Evolutionary conservation across 768 basidiomycete genomes (phyloP).

Genomic region (Imleria badia): DNA sequence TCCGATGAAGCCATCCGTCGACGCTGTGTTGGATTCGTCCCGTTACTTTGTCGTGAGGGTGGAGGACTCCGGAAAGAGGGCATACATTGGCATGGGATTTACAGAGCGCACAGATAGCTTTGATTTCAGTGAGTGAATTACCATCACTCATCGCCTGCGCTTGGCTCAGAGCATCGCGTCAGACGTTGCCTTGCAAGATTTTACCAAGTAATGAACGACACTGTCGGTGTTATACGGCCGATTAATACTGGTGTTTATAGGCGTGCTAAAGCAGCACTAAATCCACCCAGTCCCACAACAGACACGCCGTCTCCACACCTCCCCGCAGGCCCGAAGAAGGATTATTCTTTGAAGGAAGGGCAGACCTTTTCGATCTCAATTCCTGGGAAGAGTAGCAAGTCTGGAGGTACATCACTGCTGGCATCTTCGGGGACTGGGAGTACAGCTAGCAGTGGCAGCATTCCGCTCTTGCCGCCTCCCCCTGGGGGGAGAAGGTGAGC

Average conservation of each 20-base stretch:
- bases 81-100: slow-evolving; percentile 94
- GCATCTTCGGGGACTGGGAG: slow-evolving; percentile 32
- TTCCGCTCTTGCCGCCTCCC: slow-evolving; percentile 84
- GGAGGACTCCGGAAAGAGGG: slow-evolving; percentile 83
- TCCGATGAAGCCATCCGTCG: slow-evolving; percentile 76
- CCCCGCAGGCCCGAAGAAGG: slow-evolving; percentile 82
- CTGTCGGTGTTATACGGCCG: not conserved
- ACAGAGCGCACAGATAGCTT: slow-evolving; percentile 85
- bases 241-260: slow-evolving; percentile 33
- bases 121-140: slow-evolving; percentile 73
- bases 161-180: slow-evolving; percentile 7
- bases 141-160: not conserved
- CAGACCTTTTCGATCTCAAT: slow-evolving; percentile 92
- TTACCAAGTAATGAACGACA: slow-evolving; percentile 54
- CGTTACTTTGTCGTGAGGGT: slow-evolving; percentile 93
- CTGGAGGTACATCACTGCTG: slow-evolving; percentile 38
- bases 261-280: slow-evolving; percentile 61
- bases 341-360: slow-evolving; percentile 91
- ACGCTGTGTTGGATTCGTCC: slow-evolving; percentile 93
- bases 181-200: slow-evolving; percentile 88
- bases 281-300: slow-evolving; percentile 45
- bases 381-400: slow-evolving; percentile 65
- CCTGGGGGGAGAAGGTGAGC: slow-evolving; percentile 56
- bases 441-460: slow-evolving; percentile 34
- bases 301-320: slow-evolving; percentile 61